phyloP scores from a whole-genome alignment of 495 filamentous ascomycete genomes.

The Neurospora terricola region DNA sequence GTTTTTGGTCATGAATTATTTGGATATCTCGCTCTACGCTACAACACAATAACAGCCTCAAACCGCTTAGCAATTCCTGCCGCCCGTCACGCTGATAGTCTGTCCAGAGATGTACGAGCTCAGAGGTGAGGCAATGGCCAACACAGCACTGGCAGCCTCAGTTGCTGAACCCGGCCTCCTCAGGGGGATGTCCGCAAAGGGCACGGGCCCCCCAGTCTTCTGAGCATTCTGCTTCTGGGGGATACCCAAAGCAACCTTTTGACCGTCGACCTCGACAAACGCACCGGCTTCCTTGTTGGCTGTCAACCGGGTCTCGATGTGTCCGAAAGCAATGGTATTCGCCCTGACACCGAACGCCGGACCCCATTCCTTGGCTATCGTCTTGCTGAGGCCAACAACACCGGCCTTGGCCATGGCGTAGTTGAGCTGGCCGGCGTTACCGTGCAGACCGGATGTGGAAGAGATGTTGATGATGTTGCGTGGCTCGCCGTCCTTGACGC shows the following conservation, averaged over 20 bases:
- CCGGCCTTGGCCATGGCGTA: constrained; percentile 78
- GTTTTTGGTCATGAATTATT: background rate
- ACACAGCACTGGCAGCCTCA: constrained; percentile 68
- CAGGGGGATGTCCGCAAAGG: constrained; percentile 62
- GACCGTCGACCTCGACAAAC: constrained; percentile 65
- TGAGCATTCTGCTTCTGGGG: constrained; percentile 34
- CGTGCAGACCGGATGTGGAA: constrained; percentile 68
- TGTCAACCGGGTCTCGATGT: constrained; percentile 68
- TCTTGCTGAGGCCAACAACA: constrained; percentile 68
- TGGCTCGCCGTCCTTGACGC: constrained; percentile 70
- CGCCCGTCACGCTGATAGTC: constrained; percentile 76
- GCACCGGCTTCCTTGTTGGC: constrained; percentile 71
- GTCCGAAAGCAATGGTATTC: constrained; percentile 76
- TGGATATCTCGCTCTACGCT: background rate
- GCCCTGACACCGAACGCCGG: constrained; percentile 72
- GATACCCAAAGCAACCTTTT: constrained; percentile 71
- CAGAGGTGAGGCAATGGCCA: constrained; percentile 71
- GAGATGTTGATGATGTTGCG: constrained; percentile 75
- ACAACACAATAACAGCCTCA: background rate
- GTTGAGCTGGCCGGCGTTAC: constrained; percentile 80
- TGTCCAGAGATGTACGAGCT: constrained; percentile 78
- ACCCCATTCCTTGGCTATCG: constrained; percentile 89
- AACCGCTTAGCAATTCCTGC: constrained; percentile 58
- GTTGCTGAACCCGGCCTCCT: constrained; percentile 63
- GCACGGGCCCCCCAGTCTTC: constrained; percentile 20